A percentile compares a stretch with the other conserved stretches of the same genome.
Conservation (phyloP, 2,329 filamentous ascomycete species). For the Graphium sp. region DNA sequence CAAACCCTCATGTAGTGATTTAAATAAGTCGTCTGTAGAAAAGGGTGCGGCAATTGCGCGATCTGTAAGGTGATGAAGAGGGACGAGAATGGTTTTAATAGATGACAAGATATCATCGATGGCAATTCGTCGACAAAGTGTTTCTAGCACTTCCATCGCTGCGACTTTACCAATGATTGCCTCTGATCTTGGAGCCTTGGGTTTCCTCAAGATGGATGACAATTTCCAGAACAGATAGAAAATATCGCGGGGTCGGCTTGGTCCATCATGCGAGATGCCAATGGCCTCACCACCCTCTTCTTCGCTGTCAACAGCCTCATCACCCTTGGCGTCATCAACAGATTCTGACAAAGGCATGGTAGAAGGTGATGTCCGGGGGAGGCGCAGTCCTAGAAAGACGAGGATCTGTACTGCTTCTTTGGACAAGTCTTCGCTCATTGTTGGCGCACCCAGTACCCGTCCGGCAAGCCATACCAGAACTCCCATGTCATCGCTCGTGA, state of each 20-base stretch:
- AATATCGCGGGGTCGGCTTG: conserved; percentile 20
- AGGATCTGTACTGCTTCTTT: conserved; percentile 67
- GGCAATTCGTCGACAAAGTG: conserved; percentile 46
- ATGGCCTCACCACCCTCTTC: conserved; percentile 15
- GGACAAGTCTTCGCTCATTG: conserved; percentile 57
- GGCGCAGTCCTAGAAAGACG: conserved; percentile 55
- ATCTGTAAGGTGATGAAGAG: conserved; percentile 73
- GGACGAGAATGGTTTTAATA: conserved; percentile 40
- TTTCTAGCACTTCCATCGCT: conserved; percentile 57
- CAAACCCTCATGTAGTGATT: conserved; percentile 50
- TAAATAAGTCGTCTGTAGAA: conserved; percentile 55
- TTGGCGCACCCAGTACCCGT: conserved; percentile 40
- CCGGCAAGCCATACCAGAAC: conserved; percentile 34
- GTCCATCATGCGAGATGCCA: not conserved
- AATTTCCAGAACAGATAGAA: conserved; percentile 66
- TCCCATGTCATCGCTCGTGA: conserved; percentile 48
- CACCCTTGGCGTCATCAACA: conserved; percentile 23
- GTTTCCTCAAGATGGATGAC: conserved; percentile 62
- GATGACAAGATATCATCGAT: conserved; percentile 39
- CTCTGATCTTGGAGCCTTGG: conserved; percentile 44
- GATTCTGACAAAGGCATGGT: too few species aligned
- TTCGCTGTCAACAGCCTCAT: conserved; percentile 17
- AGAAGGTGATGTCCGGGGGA: too few species aligned
- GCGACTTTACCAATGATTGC: conserved; percentile 60
- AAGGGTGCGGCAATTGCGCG: conserved; percentile 55